A percentile compares a stretch with the other conserved stretches of the same genome.
These are phyloP conservation scores for Lentinula sp. DNA, from an alignment of 768 basidiomycete genomes.

Conservation along the genomic window DNA sequence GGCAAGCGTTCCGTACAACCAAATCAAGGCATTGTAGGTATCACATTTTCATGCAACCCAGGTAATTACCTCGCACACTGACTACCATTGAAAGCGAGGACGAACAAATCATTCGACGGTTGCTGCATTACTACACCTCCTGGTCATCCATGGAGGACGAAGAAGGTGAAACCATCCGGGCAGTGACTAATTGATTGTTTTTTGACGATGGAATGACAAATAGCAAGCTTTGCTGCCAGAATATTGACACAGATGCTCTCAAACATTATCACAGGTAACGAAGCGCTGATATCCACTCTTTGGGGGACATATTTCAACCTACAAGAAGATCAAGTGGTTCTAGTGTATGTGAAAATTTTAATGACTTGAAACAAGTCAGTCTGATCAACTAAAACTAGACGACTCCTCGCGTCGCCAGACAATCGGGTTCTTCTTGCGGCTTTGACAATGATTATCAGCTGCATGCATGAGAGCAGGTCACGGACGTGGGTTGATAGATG, in stretches of 20 bases:
- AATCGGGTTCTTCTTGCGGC: slow-evolving; percentile 51
- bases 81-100: slow-evolving; percentile 40
- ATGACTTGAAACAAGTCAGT: slow-evolving; percentile 3
- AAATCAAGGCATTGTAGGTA: slow-evolving; percentile 67
- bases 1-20: slow-evolving; percentile 70
- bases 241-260: slow-evolving; percentile 74
- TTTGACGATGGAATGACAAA: background rate
- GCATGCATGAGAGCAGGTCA: slow-evolving; percentile 48
- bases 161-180: slow-evolving; percentile 35
- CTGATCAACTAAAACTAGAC: slow-evolving; percentile 29
- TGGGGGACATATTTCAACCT: slow-evolving; percentile 64
- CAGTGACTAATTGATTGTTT: background rate
- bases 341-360: slow-evolving; percentile 48
- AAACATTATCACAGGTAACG: slow-evolving; percentile 77
- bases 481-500: slow-evolving; percentile 43
- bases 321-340: slow-evolving; percentile 66
- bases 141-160: slow-evolving; percentile 63
- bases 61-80: background rate
- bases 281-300: slow-evolving; percentile 43
- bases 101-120: slow-evolving; percentile 62
- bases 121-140: slow-evolving; percentile 72
- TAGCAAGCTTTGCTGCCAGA: slow-evolving; percentile 60
- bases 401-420: slow-evolving; percentile 62
- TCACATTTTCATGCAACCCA: background rate
- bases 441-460: slow-evolving; percentile 69